Percentiles rank a stretch among this genome's conserved stretches.
Conservation (phyloP, 257 asterid genomes). For the Capsicum pubescens region DNA sequence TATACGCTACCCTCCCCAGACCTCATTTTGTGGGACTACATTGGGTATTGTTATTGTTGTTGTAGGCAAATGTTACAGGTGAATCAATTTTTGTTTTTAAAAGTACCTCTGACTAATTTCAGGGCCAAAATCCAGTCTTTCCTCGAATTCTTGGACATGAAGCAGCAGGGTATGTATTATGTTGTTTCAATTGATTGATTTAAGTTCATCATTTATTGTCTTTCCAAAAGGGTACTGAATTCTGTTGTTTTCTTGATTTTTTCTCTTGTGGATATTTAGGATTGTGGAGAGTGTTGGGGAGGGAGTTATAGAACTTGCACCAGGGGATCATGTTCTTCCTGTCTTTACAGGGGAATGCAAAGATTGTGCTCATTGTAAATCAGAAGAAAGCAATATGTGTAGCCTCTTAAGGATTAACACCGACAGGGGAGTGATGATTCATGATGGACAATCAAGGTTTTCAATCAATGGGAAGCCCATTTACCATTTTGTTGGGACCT, state of each 20-base stretch:
- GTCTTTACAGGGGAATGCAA: conserved; percentile 87
- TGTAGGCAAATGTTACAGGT: conserved; percentile 54
- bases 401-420: conserved; percentile 76
- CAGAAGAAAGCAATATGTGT: conserved; percentile 81
- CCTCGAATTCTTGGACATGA: conserved; percentile 87
- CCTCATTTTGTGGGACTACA: too few relatives aligned
- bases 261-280: conserved; percentile 33
- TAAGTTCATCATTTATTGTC: neutral
- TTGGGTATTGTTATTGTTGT: neutral
- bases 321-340: conserved; percentile 86
- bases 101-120: conserved; percentile 5
- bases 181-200: neutral
- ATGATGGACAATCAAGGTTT: conserved; percentile 63
- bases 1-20: too few relatives aligned
- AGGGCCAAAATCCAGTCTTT: conserved; percentile 76
- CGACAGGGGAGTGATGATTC: conserved; percentile 73
- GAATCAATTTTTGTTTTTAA: neutral
- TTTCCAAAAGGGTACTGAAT: neutral
- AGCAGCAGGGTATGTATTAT: conserved; percentile 72
- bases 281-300: conserved; percentile 89
- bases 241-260: neutral
- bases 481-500: conserved; percentile 78
- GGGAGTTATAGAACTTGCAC: conserved; percentile 67
- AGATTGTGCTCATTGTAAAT: conserved; percentile 76
- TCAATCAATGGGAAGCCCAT: conserved; percentile 76